These are phyloP conservation scores for Wallacemonas sp. DNA, from an alignment of 208 protist genomes.

Conservation along the genomic window DNA sequence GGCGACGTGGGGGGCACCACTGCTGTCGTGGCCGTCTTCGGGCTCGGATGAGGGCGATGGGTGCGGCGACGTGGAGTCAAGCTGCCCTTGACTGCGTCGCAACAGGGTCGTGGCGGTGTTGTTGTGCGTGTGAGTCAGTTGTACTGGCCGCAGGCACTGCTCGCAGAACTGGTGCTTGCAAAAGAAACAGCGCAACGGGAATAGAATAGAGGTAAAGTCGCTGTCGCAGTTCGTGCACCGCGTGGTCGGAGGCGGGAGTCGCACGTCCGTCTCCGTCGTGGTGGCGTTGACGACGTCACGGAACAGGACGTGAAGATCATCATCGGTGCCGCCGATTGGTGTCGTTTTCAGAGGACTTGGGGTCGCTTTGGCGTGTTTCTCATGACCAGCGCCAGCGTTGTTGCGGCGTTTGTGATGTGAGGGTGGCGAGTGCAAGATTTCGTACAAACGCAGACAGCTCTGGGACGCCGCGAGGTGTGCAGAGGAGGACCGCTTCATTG, in stretches of 20 bases:
- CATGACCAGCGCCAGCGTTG: neutral
- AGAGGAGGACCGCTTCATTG: neutral
- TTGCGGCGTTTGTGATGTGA: no score
- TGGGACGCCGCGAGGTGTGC: neutral
- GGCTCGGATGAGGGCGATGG: no score
- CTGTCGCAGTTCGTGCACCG: constrained; percentile 58
- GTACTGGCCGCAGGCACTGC: constrained; percentile 43
- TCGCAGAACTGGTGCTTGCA: constrained; percentile 65
- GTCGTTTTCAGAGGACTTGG: neutral
- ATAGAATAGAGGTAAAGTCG: constrained; percentile 62
- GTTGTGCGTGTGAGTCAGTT: constrained; percentile 13
- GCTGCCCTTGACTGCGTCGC: no score
- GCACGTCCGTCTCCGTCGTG: constrained; percentile 32
- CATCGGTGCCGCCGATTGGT: neutral
- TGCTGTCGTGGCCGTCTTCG: no score
- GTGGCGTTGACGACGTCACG: no score
- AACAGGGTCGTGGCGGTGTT: neutral
- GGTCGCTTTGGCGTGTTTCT: neutral
- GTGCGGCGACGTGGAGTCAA: no score
- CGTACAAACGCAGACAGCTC: constrained; percentile 2
- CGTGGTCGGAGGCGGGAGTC: constrained; percentile 29
- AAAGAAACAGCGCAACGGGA: constrained; percentile 68
- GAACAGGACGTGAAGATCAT: constrained; percentile 1
- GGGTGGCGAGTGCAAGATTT: neutral
- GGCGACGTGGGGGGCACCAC: no score